Evolutionary conservation across 2,329 filamentous ascomycete species (phyloP), one percentile per base, ranked within the genome.

Genomic region (Monascus ruber): DNA sequence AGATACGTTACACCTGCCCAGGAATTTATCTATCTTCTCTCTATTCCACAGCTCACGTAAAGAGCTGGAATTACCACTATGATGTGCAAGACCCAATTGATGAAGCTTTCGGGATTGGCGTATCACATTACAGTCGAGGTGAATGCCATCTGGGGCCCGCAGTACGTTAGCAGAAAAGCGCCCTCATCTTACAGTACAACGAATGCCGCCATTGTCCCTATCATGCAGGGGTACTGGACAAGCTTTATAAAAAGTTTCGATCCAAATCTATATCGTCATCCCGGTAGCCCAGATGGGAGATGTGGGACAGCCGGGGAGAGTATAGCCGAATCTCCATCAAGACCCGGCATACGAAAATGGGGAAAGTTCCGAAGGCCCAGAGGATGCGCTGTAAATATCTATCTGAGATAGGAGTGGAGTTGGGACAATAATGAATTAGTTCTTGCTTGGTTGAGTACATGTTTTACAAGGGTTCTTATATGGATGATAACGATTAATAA

Each of bases 221-320:
- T 81, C 0, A 72, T 83, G 26, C 79, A 85, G 51, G 72, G 69
- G 0, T 88, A 86, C 58, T 87, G 81, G 81, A 75, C 77, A 1
- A 83, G 77, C 46, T 88, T 88, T 53, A 77, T 88, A 43, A 64
- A 73, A 25, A 68, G 67, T 0, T 69, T 77, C 31, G 68, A 88
- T 55, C 83, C 83, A 0, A 88, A 87, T 53, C 65, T 49, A 10
- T 59, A 69, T 39, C 67, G 74, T 6, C 45, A 58, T 33, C 31
- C 45, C 0, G 69, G 66, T 0, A 64, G 65, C 33, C 73, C 74
- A 3, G 58, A 39, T 81, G 77, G 78, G 56, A 63, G 44, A 54
- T 56, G 4, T 77, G 68, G 35, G 55, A 43, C 1, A 38, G 45
- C 8, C 49, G 53, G 17, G 47, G 43, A 11, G 57, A 49, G 28